These are phyloP conservation scores for Leptographium procerum DNA, from an alignment of 2,329 filamentous ascomycete genomes.

Conservation along the genomic window DNA sequence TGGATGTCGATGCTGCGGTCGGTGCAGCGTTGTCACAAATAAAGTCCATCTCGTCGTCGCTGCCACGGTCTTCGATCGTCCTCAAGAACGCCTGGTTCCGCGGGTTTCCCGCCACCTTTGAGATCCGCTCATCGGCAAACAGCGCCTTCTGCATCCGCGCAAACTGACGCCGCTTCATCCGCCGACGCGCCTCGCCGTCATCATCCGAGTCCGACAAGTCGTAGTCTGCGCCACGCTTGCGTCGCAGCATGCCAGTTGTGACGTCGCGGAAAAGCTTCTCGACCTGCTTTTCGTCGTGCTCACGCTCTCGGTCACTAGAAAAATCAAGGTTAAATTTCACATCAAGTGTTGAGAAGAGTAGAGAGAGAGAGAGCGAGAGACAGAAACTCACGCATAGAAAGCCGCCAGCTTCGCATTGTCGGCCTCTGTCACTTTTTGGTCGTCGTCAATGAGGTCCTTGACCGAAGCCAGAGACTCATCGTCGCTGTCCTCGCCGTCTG, in stretches of 20 bases:
- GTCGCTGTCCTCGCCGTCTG: slow-evolving; percentile 73
- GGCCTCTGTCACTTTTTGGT: slow-evolving; percentile 58
- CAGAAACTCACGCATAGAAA: slow-evolving; percentile 66
- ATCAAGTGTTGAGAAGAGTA: background rate
- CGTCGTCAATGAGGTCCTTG: slow-evolving; percentile 84
- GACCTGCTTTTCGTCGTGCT: slow-evolving; percentile 73
- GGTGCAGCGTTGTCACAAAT: slow-evolving; percentile 28
- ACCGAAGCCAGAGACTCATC: slow-evolving; percentile 63
- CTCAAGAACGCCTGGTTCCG: slow-evolving; percentile 84
- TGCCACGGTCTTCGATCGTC: slow-evolving; percentile 73
- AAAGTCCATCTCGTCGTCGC: slow-evolving; percentile 68
- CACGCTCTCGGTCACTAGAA: slow-evolving; percentile 62
- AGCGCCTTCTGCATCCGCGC: slow-evolving; percentile 85
- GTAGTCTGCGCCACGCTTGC: slow-evolving; percentile 71
- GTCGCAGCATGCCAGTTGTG: slow-evolving; percentile 74
- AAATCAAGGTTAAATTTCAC: background rate
- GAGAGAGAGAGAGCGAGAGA: background rate
- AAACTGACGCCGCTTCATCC: slow-evolving; percentile 78
- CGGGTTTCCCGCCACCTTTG: slow-evolving; percentile 79
- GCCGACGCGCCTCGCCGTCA: slow-evolving; percentile 62
- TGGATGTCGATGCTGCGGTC: slow-evolving; percentile 25
- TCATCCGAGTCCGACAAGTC: slow-evolving; percentile 89
- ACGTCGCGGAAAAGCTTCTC: slow-evolving; percentile 90
- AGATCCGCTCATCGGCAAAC: slow-evolving; percentile 77
- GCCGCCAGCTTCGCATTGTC: slow-evolving; percentile 76